Evolutionary conservation across 768 basidiomycete species (phyloP).

Genomic region (Lyophyllum decastes): DNA sequence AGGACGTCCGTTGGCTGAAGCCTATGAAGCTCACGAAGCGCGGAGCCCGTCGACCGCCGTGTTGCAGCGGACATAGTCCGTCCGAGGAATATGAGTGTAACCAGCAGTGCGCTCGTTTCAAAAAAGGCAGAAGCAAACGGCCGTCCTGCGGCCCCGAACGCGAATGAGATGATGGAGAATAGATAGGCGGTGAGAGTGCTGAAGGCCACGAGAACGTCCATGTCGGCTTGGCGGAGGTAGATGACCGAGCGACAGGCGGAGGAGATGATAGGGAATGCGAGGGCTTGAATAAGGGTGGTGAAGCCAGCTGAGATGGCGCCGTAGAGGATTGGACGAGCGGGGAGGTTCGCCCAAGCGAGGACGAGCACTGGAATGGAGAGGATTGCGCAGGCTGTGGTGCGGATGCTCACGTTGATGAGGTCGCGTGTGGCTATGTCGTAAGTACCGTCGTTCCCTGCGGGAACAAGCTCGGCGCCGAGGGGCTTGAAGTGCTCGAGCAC

Average conservation of each 20-base stretch:
- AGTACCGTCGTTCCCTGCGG: constrained; percentile 15
- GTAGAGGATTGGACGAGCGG: constrained; percentile 32
- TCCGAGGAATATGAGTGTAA: constrained; percentile 43
- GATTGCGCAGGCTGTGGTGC: constrained; percentile 29
- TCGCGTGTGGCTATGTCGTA: constrained; percentile 29
- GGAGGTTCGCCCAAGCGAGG: constrained; percentile 34
- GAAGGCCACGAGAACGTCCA: constrained; percentile 37
- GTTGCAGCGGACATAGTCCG: constrained; percentile 37
- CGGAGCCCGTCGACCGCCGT: constrained; percentile 25
- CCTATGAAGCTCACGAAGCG: constrained; percentile 30
- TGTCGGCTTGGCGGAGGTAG: constrained; percentile 36
- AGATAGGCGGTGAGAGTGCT: constrained; percentile 40
- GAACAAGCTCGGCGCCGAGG: constrained; percentile 16
- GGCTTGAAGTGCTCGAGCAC: constrained; percentile 26
- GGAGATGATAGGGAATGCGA: constrained; percentile 37
- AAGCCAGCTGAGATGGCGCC: constrained; percentile 37
- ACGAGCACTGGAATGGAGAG: constrained; percentile 42
- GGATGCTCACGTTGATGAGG: constrained; percentile 27
- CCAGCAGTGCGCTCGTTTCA: constrained; percentile 42
- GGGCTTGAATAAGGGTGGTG: constrained; percentile 37
- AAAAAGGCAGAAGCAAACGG: constrained; percentile 32
- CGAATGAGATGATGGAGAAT: constrained; percentile 41
- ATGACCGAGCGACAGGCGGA: constrained; percentile 35
- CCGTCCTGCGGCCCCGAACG: constrained; percentile 27
- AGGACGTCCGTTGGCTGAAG: constrained; percentile 32